Evolutionary conservation across 768 basidiomycete species (phyloP).

Genomic region (Mycena rebaudengoi): DNA sequence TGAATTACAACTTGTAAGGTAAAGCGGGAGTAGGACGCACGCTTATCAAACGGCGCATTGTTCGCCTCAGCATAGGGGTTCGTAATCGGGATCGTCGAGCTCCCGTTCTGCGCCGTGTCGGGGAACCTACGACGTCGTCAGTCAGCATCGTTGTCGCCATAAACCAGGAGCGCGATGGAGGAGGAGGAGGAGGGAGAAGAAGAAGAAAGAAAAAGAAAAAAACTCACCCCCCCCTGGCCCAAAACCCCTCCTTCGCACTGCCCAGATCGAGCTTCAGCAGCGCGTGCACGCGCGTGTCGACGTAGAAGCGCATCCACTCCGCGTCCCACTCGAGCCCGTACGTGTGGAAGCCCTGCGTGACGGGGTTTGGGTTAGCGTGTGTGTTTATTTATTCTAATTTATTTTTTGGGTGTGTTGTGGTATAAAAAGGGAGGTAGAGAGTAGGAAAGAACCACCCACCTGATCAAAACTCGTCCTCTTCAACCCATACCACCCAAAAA

Average conservation of each 20-base stretch:
- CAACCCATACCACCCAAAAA: conserved; percentile 72
- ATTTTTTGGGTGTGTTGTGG: too few species aligned
- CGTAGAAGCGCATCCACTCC: conserved; percentile 75
- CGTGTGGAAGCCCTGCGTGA: conserved; percentile 75
- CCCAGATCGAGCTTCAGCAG: conserved; percentile 68
- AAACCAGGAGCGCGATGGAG: too few species aligned
- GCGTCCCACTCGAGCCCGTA: conserved; percentile 83
- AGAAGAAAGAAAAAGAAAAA: conserved; percentile 56
- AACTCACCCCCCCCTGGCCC: conserved; percentile 59
- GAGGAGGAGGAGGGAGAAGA: too few species aligned
- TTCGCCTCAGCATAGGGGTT: conserved; percentile 75
- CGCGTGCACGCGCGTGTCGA: conserved; percentile 73
- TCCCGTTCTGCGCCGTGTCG: conserved; percentile 63
- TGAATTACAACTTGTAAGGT: conserved; percentile 30
- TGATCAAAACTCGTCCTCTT: conserved; percentile 61
- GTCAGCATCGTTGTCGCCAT: conserved; percentile 61
- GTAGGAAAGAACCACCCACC: too few species aligned
- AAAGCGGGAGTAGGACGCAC: conserved; percentile 46
- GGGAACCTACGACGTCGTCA: conserved; percentile 70
- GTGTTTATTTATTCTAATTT: too few species aligned
- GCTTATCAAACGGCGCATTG: conserved; percentile 86
- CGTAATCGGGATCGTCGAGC: conserved; percentile 54
- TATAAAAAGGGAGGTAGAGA: too few species aligned
- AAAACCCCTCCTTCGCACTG: conserved; percentile 66
- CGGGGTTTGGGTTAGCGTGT: too few species aligned